Conservation (phyloP, 2,329 filamentous ascomycete genomes). For the Knufia petricola region DNA sequence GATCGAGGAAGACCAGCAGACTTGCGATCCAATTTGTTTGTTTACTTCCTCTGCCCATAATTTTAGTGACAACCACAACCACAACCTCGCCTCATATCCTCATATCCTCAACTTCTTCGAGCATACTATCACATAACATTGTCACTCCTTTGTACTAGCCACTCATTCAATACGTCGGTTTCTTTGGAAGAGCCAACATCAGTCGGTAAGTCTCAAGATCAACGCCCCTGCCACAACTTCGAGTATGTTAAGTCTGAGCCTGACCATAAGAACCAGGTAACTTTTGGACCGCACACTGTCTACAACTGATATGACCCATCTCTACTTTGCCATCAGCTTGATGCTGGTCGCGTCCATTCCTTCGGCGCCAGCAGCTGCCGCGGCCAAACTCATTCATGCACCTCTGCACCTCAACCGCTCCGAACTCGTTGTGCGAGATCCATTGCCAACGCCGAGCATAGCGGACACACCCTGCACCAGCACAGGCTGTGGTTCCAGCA, state of each 20-base stretch:
- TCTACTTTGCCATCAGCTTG: conserved; percentile 11
- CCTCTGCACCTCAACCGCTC: conserved; percentile 4
- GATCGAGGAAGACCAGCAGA: too few relatives aligned
- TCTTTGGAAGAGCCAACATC: too few relatives aligned
- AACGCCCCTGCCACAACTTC: background rate
- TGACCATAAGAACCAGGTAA: background rate
- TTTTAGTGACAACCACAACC: too few relatives aligned
- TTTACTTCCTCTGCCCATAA: too few relatives aligned
- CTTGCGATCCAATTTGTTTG: too few relatives aligned
- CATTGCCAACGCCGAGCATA: conserved; percentile 5
- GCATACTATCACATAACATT: background rate
- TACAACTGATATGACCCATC: conserved; percentile 9
- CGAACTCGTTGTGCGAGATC: conserved; percentile 11
- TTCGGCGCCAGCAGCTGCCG: conserved; percentile 1
- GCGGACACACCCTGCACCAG: too few relatives aligned
- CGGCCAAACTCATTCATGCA: conserved; percentile 7
- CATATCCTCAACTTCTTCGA: background rate
- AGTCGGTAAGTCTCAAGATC: background rate
- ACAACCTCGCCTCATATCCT: too few relatives aligned
- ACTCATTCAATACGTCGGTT: background rate
- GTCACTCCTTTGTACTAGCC: background rate
- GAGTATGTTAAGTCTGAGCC: background rate
- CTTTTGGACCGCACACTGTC: conserved; percentile 2
- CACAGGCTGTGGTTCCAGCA: conserved; percentile 8
- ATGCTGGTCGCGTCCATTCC: conserved; percentile 14